These are phyloP conservation scores for Fusarium dimerum DNA, from an alignment of 2,329 filamentous ascomycete genomes.

Conservation along the genomic window DNA sequence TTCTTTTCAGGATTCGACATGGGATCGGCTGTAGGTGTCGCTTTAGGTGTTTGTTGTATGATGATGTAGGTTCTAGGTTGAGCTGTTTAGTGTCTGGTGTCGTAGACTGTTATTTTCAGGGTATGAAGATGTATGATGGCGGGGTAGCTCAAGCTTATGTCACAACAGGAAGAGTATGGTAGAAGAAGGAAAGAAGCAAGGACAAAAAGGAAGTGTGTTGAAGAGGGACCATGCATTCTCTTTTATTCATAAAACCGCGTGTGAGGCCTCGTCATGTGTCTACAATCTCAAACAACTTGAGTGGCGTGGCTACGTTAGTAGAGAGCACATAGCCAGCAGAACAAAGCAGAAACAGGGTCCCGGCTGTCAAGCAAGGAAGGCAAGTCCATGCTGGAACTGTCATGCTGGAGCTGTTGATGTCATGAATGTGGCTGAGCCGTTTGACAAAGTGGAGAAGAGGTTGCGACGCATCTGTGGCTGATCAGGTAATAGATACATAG, in stretches of 20 bases:
- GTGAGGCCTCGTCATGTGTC: conserved; percentile 24
- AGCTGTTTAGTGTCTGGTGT: too few species aligned
- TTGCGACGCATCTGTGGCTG: conserved; percentile 21
- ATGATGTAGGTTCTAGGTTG: neutral
- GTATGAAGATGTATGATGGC: conserved; percentile 7
- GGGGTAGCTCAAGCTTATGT: conserved; percentile 15
- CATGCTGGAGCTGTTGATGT: conserved; percentile 18
- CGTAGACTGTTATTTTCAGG: too few species aligned
- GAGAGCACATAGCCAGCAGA: too few species aligned
- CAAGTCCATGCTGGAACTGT: too few species aligned
- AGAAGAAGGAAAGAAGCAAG: neutral
- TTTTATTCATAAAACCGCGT: neutral
- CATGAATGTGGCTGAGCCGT: conserved; percentile 23
- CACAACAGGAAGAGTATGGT: conserved; percentile 4
- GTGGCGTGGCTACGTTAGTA: too few species aligned
- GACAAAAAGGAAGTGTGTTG: neutral
- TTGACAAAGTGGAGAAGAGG: neutral
- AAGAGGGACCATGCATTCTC: too few species aligned
- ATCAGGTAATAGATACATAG: conserved; percentile 18
- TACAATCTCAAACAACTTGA: neutral
- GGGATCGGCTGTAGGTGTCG: conserved; percentile 1
- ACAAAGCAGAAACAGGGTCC: conserved; percentile 11
- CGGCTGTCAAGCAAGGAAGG: too few species aligned
- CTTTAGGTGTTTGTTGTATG: neutral
- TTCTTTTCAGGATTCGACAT: conserved; percentile 25